Evolutionary conservation across 805 yeast genomes (phyloP), one percentile per base, ranked within the genome.

Genomic region (Debaryomyces castellii): DNA sequence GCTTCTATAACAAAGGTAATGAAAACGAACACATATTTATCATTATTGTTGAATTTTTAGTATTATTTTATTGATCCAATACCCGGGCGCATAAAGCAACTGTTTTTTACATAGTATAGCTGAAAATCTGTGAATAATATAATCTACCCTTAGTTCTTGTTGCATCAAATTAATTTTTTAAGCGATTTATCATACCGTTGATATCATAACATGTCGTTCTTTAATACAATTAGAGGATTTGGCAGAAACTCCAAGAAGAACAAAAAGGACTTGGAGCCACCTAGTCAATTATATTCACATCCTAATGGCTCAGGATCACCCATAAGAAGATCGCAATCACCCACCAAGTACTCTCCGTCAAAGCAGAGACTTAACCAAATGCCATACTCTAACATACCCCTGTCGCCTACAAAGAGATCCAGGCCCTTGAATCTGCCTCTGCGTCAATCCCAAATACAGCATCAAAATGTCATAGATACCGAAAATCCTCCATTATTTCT

Each of bases 401-500:
- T 48, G 23, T 57, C 63, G 4, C 62, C 64, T 9, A 52, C 57
- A 11, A 53, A 58, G 44, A 50, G 56, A 45, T 49, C 42, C 11
- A 35, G 40, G 21, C 34, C 14, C 10, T 36, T 34, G 21, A 44
- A 37, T 14, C 51, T 45, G 52, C 48, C 45, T 21, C 52, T 38
- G 28, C 47, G 47, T 23, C 36, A 27, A 35, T 50, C 30, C 25
- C 48, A 49, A 16, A 52, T 47, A 14, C 22, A 11, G 35, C 42
- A 39, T 44, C 32, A 33, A 17, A 59, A 50, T 34, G 53, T 45
- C 12, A 30, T 30, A 30, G 50, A 51, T 14, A 9, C 33, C 8
- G 52, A 47, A 18, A 47, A 52, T 24, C 28, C 28, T 10, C 89
- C 90, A 4, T 69, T 94, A 45, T 94, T 91, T 59, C 63, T 94